Evolutionary conservation across 1,284 basidiomycete species (phyloP).

Genomic region (Coriolopsis trogii): DNA sequence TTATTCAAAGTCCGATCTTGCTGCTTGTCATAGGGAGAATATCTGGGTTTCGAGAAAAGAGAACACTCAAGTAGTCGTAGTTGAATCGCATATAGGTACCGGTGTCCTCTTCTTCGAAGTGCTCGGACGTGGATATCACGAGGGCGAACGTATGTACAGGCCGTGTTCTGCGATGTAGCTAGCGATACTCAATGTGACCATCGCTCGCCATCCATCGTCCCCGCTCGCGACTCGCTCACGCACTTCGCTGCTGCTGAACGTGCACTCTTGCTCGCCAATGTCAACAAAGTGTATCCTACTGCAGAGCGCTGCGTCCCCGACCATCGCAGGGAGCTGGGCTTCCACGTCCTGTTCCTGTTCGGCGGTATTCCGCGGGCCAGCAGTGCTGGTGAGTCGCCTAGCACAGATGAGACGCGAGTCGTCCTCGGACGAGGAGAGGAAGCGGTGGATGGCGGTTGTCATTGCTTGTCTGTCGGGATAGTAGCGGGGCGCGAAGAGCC

Average conservation of each 20-base stretch:
- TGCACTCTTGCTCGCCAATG: constrained; percentile 56
- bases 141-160: no score
- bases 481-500: constrained; percentile 83
- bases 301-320: constrained; percentile 53
- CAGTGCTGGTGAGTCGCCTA: constrained; percentile 45
- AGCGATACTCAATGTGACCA: constrained; percentile 47
- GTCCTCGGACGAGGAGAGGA: constrained; percentile 63
- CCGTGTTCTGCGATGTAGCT: constrained; percentile 52
- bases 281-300: constrained; percentile 62
- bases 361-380: constrained; percentile 6
- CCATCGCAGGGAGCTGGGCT: constrained; percentile 36
- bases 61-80: no score
- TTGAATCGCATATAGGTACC: no score
- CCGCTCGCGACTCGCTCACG: constrained; percentile 49
- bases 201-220: constrained; percentile 39
- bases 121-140: no score
- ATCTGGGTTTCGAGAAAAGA: no score
- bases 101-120: no score
- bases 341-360: constrained; percentile 35
- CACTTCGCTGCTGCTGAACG: constrained; percentile 76
- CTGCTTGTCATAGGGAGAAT: no score
- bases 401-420: constrained; percentile 78
- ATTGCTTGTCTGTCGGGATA: constrained; percentile 65
- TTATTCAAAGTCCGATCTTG: no score
- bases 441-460: constrained; percentile 54